A percentile compares a stretch with the other conserved stretches of the same genome.
Conservation (phyloP, 768 basidiomycete species). For the Trametes maxima region DNA sequence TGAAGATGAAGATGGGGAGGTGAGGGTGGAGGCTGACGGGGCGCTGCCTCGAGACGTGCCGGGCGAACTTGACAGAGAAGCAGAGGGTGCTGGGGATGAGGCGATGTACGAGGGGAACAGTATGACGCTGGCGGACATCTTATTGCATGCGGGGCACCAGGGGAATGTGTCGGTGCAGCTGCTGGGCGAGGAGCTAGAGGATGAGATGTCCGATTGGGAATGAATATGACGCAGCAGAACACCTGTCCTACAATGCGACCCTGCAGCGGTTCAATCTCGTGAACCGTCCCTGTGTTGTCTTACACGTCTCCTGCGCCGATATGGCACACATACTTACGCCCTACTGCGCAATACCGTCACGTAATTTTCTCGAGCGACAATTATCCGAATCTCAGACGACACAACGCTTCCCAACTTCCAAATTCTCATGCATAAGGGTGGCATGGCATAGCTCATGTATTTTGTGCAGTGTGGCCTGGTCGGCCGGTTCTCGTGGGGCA, state of each 20-base stretch:
- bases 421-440: constrained; percentile 22
- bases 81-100: constrained; percentile 28
- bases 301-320: not conserved
- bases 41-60: not conserved
- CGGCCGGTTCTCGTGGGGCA: constrained; percentile 24
- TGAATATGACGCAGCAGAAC: not conserved
- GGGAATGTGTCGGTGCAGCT: constrained; percentile 44
- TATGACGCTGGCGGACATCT: constrained; percentile 51
- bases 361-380: no score
- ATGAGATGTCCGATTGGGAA: constrained; percentile 23
- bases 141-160: constrained; percentile 29
- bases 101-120: constrained; percentile 45
- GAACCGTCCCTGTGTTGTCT: no score
- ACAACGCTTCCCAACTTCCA: not conserved
- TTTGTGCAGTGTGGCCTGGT: constrained; percentile 30
- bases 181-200: constrained; percentile 33
- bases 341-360: no score
- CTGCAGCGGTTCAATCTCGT: no score
- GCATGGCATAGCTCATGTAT: constrained; percentile 36
- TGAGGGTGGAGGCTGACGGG: not conserved
- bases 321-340: not conserved
- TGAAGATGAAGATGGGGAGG: no score
- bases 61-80: not conserved
- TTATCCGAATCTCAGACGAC: not conserved
- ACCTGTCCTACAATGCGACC: not conserved